phyloP scores from a whole-genome alignment of 176 grass and related monocot species.

The Carex cristatella region DNA sequence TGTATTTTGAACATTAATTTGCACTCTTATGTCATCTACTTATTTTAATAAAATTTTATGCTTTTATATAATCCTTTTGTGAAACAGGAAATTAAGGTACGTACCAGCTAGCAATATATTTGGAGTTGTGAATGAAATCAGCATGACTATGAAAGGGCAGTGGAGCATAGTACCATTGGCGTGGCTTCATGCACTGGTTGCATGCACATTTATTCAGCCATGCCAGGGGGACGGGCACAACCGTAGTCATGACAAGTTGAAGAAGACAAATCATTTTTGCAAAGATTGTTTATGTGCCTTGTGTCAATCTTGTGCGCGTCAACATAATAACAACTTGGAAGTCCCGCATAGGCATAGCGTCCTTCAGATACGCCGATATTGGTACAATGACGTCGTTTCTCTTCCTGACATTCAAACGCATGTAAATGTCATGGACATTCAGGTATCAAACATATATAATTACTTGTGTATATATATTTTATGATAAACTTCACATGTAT shows the following conservation, averaged over 20 bases:
- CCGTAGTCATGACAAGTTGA: neutral
- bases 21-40: neutral
- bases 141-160: neutral
- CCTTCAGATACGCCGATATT: constrained; percentile 9
- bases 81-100: neutral
- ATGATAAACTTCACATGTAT: neutral
- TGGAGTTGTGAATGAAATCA: neutral
- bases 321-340: neutral
- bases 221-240: neutral
- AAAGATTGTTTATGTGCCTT: neutral
- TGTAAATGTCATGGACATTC: constrained; percentile 7
- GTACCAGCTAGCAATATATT: neutral
- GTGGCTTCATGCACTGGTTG: neutral
- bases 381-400: constrained; percentile 3
- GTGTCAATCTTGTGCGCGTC: neutral
- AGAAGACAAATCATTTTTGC: neutral
- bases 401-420: neutral
- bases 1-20: neutral
- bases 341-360: neutral
- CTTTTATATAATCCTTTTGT: neutral
- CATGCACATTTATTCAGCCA: neutral
- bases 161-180: neutral
- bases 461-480: neutral
- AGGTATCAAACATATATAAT: neutral
- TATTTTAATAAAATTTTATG: neutral